Conservation (phyloP, 208 protist genomes). For the Trichomonas tenax region DNA sequence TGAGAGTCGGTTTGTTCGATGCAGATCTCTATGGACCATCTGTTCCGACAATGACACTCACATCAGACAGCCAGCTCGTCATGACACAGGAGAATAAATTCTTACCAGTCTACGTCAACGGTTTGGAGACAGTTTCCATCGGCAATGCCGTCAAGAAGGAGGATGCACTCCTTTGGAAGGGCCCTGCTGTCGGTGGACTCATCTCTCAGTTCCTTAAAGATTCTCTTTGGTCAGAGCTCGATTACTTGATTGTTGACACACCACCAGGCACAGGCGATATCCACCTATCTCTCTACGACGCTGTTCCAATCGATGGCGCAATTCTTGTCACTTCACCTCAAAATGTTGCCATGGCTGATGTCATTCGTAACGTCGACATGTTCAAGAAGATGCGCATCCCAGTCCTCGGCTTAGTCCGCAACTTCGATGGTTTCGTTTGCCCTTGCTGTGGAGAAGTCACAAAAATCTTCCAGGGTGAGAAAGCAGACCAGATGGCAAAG, state of each 20-base stretch:
- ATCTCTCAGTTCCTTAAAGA: slow-evolving; percentile 24
- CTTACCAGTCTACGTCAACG: background rate
- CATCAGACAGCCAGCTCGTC: background rate
- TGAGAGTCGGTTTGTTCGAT: slow-evolving; percentile 37
- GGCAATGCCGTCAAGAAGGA: slow-evolving; percentile 29
- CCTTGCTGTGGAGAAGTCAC: background rate
- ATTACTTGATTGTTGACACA: slow-evolving; percentile 46
- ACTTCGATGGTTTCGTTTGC: slow-evolving; percentile 23
- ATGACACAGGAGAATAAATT: background rate
- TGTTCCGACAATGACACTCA: slow-evolving; percentile 33
- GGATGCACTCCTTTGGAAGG: slow-evolving; percentile 27
- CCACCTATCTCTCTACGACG: slow-evolving; percentile 34
- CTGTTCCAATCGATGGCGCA: slow-evolving; percentile 22
- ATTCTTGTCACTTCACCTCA: slow-evolving; percentile 42
- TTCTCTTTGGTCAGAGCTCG: slow-evolving; percentile 40
- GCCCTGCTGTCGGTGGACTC: slow-evolving; percentile 21
- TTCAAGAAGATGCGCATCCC: slow-evolving; percentile 29
- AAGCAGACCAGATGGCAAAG: background rate
- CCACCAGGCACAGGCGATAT: slow-evolving; percentile 48
- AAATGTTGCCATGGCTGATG: slow-evolving; percentile 31
- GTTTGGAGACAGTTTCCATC: slow-evolving; percentile 33
- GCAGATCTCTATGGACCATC: slow-evolving; percentile 40
- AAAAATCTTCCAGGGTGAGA: background rate
- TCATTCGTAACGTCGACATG: slow-evolving; percentile 39
- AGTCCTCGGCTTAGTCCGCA: slow-evolving; percentile 23